Base-by-base conservation (phyloP, 1,284 basidiomycete species). In the Trichosporon coremiiforme region DNA sequence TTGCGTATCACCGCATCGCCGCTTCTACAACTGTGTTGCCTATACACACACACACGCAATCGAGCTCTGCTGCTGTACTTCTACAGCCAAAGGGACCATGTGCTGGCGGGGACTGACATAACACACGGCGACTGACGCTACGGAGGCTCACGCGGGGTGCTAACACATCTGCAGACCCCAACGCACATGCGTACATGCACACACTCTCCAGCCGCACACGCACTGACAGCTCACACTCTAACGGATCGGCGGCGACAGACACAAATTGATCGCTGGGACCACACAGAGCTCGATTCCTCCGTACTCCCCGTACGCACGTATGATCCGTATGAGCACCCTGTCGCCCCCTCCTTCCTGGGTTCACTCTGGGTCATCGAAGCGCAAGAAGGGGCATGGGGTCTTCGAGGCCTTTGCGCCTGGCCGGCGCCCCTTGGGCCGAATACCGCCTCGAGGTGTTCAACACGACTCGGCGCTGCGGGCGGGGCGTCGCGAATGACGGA, bases 251-350 rank as follows among this genome's bases (percentile, higher is more conserved):
- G 50, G 6, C 9, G 8, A 22, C 57, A 31, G 29, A 62, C 57
- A 35, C 57, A 62, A 62, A 62, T 31, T 20, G 57, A 62, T 62
- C 57, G 57, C 57, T 35, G 57, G 2, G 15, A 33, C 31, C 31
- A 62, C 57, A 62, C 57, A 62, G n/a, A 20, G 50, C 50, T 22
- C 57, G 15, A 33, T 31, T 31, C 29, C 5, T 33, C 29, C 9
- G 31, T 35, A 35, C 25, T 25, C 25, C 25, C 25, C 25, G 25
- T 25, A 25, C 25, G 25, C 25, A 25, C 25, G 25, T 25, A 25
- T 25, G 25, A 25, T 25, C 25, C 25, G 25, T 25, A 25, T 25
- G 25, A 10, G 33, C 33, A 8, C 33, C 33, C 33, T 35, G 33
- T 35, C 57, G 31, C 6, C 45, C 45, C 50, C 10, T 22, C 50